These are phyloP conservation scores for Magnaporthales sp. DNA, from an alignment of 2,329 filamentous ascomycete genomes.

Conservation along the genomic window DNA sequence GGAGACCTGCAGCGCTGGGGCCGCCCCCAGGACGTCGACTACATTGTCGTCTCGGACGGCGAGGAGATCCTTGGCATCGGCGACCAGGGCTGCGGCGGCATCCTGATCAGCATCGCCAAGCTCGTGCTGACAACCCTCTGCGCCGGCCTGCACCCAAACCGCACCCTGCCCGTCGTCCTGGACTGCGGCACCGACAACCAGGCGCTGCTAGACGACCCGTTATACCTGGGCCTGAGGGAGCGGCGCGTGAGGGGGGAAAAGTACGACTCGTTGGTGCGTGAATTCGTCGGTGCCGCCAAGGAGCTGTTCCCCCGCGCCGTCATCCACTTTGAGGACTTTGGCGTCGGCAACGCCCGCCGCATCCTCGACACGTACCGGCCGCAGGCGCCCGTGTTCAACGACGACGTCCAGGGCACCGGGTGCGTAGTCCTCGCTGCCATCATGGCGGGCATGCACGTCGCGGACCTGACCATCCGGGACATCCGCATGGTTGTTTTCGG, in stretches of 20 bases:
- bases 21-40: constrained; percentile 65
- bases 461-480: constrained; percentile 49
- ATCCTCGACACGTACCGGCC: constrained; percentile 69
- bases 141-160: constrained; percentile 74
- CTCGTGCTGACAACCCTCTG: constrained; percentile 75
- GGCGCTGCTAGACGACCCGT: constrained; percentile 60
- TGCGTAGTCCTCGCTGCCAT: constrained; percentile 81
- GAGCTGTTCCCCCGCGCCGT: constrained; percentile 71
- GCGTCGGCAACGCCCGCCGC: constrained; percentile 62
- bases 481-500: constrained; percentile 70
- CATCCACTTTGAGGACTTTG: constrained; percentile 88
- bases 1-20: constrained; percentile 62
- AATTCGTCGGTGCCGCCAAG: constrained; percentile 59
- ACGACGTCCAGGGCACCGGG: constrained; percentile 83
- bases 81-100: constrained; percentile 78
- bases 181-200: constrained; percentile 84
- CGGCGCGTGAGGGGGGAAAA: constrained; percentile 58
- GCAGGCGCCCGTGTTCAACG: constrained; percentile 77
- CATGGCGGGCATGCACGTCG: constrained; percentile 65
- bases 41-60: constrained; percentile 67
- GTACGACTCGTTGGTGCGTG: constrained; percentile 71
- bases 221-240: constrained; percentile 70
- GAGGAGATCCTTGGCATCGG: constrained; percentile 79
- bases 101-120: constrained; percentile 79
- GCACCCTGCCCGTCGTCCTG: constrained; percentile 71